Percentiles rank a stretch among this genome's conserved stretches.
These are phyloP conservation scores for Xerophyta viscosa DNA, from an alignment of 106 monocot species.

Conservation along the genomic window DNA sequence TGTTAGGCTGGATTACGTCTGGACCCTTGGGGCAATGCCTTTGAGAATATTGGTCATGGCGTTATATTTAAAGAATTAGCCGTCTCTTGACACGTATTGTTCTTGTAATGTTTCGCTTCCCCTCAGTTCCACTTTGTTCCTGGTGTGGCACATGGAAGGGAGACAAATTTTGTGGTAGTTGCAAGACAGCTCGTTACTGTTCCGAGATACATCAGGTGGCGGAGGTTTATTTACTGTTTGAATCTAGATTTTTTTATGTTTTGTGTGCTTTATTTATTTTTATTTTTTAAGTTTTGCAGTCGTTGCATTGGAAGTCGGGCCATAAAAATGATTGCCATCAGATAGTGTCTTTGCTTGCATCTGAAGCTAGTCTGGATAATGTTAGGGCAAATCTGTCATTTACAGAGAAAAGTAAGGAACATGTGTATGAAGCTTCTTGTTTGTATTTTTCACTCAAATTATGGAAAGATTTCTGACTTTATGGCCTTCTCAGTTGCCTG, in stretches of 20 bases:
- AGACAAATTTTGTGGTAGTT: constrained; percentile 71
- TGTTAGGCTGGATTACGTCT: too few relatives aligned
- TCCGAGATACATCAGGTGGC: constrained; percentile 92
- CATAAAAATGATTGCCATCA: constrained; percentile 62
- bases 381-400: constrained; percentile 4
- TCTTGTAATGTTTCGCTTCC: neutral
- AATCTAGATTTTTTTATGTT: too few relatives aligned
- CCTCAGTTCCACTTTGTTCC: constrained; percentile 52
- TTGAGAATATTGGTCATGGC: too few relatives aligned
- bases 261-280: too few relatives aligned
- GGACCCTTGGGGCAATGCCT: too few relatives aligned
- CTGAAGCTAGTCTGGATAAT: constrained; percentile 8
- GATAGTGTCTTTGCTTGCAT: constrained; percentile 26
- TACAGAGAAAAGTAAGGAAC: constrained; percentile 17
- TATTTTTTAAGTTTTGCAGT: constrained; percentile 36
- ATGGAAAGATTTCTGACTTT: neutral
- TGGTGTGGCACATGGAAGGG: constrained; percentile 99
- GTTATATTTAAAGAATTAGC: too few relatives aligned
- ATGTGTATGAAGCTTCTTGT: neutral
- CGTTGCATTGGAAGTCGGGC: constrained; percentile 70
- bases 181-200: constrained; percentile 74
- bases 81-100: too few relatives aligned
- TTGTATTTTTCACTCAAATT: neutral
- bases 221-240: neutral
- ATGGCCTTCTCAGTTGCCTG: too few relatives aligned